phyloP scores from a whole-genome alignment of 1,139 yeast species.

The Yamadazyma conglobata region DNA sequence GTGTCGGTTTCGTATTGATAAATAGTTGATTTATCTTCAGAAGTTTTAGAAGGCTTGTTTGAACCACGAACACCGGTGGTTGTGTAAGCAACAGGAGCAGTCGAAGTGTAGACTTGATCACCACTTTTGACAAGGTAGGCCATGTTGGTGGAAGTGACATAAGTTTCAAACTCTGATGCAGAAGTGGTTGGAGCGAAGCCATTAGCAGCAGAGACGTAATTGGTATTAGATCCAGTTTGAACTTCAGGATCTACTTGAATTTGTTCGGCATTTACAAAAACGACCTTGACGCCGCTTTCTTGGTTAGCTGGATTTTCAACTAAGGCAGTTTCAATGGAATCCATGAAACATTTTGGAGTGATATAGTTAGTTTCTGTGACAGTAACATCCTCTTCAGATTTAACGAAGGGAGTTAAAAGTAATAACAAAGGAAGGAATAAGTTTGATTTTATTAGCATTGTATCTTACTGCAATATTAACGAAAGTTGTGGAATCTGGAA shows the following conservation, averaged over 20 bases:
- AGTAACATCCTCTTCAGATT: constrained; percentile 17
- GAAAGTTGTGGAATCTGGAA: neutral
- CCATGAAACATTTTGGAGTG: constrained; percentile 27
- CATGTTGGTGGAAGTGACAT: constrained; percentile 8
- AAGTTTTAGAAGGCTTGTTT: constrained; percentile 1
- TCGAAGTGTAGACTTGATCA: constrained; percentile 8
- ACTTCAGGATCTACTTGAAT: neutral
- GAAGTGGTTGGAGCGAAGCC: neutral
- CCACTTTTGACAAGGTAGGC: constrained; percentile 9
- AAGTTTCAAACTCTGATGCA: constrained; percentile 3
- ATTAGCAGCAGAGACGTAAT: neutral
- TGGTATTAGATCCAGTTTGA: neutral
- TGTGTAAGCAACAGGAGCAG: constrained; percentile 8
- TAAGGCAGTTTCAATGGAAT: constrained; percentile 21
- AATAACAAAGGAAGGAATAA: constrained; percentile 3
- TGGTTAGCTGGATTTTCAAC: constrained; percentile 21
- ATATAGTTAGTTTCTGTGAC: constrained; percentile 31
- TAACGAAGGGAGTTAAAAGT: constrained; percentile 2
- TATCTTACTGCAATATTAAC: neutral
- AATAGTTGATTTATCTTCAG: constrained; percentile 11
- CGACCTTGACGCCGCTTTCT: constrained; percentile 30
- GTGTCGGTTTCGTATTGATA: constrained; percentile 17
- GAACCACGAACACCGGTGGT: constrained; percentile 4
- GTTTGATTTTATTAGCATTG: constrained; percentile 1
- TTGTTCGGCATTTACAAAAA: constrained; percentile 26